phyloP scores from a whole-genome alignment of 805 yeast genomes.

The Lachancea lanzarotensis region DNA sequence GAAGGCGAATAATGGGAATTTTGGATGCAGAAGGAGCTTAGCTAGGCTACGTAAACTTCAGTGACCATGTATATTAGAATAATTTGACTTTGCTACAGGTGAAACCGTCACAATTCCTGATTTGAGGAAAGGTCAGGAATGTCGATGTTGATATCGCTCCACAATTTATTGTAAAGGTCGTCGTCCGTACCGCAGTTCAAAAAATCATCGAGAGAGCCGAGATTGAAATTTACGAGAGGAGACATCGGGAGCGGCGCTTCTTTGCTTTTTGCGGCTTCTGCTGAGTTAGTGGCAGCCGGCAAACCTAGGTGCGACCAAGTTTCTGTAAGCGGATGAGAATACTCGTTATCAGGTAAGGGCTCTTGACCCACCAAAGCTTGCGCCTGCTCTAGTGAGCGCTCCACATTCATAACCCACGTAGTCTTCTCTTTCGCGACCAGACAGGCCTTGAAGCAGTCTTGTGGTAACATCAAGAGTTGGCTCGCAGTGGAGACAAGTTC shows the following conservation, averaged over 20 bases:
- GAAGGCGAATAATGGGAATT: conserved; percentile 83
- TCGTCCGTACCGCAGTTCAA: conserved; percentile 26
- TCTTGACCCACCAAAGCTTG: neutral
- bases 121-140: conserved; percentile 4
- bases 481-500: conserved; percentile 13
- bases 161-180: conserved; percentile 25
- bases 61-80: neutral
- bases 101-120: neutral
- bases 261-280: neutral
- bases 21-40: conserved; percentile 27
- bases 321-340: neutral
- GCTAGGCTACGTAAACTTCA: neutral
- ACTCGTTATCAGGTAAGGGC: neutral
- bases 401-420: conserved; percentile 21
- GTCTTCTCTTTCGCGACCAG: conserved; percentile 22
- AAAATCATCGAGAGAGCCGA: conserved; percentile 32
- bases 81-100: neutral
- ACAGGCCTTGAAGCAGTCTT: conserved; percentile 19
- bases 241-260: neutral
- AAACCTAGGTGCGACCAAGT: neutral
- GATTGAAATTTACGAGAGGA: conserved; percentile 13
- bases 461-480: conserved; percentile 18
- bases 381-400: conserved; percentile 7
- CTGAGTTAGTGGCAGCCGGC: neutral
- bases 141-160: conserved; percentile 21